Percentiles rank a stretch among this genome's conserved stretches.
Conservation (phyloP, 1,139 yeast genomes). For the Debaryomycetaceae sp. region DNA sequence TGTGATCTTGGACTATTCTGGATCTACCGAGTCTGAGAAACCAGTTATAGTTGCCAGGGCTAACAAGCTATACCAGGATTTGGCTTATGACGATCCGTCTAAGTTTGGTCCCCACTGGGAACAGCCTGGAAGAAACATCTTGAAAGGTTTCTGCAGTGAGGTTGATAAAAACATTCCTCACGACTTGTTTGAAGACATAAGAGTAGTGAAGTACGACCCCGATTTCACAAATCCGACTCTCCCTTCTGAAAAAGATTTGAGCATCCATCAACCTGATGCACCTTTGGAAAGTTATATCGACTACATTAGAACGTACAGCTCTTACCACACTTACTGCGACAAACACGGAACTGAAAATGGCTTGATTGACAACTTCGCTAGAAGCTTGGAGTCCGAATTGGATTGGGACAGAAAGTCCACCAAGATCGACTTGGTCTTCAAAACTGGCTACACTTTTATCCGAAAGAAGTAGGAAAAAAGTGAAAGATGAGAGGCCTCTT, state of each 20-base stretch:
- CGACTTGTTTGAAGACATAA: conserved; percentile 24
- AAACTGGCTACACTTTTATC: conserved; percentile 38
- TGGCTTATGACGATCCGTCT: conserved; percentile 34
- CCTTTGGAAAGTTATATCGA: conserved; percentile 23
- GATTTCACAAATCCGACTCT: conserved; percentile 10
- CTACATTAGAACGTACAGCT: conserved; percentile 38
- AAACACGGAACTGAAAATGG: conserved; percentile 23
- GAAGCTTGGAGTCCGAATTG: conserved; percentile 22
- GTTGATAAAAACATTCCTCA: conserved; percentile 32
- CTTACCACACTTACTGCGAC: conserved; percentile 30
- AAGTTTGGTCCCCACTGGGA: conserved; percentile 54
- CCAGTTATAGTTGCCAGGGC: conserved; percentile 19
- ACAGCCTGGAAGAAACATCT: conserved; percentile 42
- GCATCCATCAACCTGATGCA: conserved; percentile 18
- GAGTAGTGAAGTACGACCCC: conserved; percentile 24
- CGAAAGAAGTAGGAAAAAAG: conserved; percentile 15
- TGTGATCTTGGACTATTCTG: conserved; percentile 24
- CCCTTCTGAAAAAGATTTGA: conserved; percentile 20
- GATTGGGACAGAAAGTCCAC: conserved; percentile 32
- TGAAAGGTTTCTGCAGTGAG: conserved; percentile 23
- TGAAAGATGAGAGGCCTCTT: neutral
- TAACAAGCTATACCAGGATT: conserved; percentile 25
- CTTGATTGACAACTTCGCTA: conserved; percentile 19
- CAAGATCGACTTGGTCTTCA: conserved; percentile 33
- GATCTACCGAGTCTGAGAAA: conserved; percentile 17